phyloP scores from a whole-genome alignment of 768 basidiomycete species.

The Suillus lakei region DNA sequence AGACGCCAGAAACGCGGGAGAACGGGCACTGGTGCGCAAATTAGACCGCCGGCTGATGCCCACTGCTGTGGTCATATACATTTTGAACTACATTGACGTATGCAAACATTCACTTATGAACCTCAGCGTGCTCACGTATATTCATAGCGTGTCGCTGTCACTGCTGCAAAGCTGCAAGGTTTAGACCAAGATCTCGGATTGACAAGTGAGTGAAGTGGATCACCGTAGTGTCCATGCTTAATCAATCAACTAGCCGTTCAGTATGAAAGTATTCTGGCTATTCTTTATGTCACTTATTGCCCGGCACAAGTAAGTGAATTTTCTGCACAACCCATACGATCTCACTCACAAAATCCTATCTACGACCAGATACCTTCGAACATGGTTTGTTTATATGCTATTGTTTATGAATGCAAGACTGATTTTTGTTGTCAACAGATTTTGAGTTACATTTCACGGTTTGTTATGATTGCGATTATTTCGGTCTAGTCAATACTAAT shows the following conservation, averaged over 20 bases:
- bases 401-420: neutral
- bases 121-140: neutral
- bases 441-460: slow-evolving; percentile 59
- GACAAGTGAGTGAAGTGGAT: slow-evolving; percentile 24
- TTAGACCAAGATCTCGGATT: slow-evolving; percentile 44
- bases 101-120: neutral
- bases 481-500: neutral
- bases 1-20: slow-evolving; percentile 21
- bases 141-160: slow-evolving; percentile 42
- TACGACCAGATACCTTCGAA: slow-evolving; percentile 59
- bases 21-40: slow-evolving; percentile 28
- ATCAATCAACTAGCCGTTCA: slow-evolving; percentile 45
- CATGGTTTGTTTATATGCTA: slow-evolving; percentile 46
- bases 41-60: slow-evolving; percentile 35
- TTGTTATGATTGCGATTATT: slow-evolving; percentile 7
- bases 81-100: slow-evolving; percentile 34
- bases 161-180: slow-evolving; percentile 44
- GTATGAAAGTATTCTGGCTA: slow-evolving; percentile 55
- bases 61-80: slow-evolving; percentile 26
- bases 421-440: slow-evolving; percentile 42
- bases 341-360: neutral
- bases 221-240: neutral
- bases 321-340: neutral
- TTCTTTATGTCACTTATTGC: slow-evolving; percentile 62
- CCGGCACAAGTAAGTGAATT: slow-evolving; percentile 44